These are phyloP conservation scores for Jatropha multifida DNA, from an alignment of 441 rosid genomes.

Conservation along the genomic window DNA sequence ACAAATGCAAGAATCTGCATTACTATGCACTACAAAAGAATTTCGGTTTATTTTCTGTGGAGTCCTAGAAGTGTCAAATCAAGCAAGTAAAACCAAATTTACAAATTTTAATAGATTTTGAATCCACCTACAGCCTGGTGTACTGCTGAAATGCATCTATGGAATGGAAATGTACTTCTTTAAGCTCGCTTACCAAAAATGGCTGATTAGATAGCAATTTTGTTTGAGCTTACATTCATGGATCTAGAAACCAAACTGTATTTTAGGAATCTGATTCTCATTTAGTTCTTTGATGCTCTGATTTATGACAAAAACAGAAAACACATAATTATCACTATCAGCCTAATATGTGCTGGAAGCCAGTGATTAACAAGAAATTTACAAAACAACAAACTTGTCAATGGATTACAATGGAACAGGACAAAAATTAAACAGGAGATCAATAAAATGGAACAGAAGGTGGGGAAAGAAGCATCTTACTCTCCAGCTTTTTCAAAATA, in stretches of 20 bases:
- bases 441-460: background rate
- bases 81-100: background rate
- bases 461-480: conserved; percentile 46
- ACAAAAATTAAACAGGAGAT: background rate
- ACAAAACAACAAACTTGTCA: background rate
- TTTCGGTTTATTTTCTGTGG: background rate
- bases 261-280: background rate
- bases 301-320: conserved; percentile 6
- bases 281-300: background rate
- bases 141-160: conserved; percentile 2
- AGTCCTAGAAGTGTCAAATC: background rate
- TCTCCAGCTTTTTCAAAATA: conserved; percentile 84
- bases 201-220: background rate
- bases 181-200: background rate
- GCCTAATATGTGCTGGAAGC: background rate
- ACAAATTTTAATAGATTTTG: background rate
- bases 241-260: background rate
- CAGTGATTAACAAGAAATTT: background rate
- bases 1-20: background rate
- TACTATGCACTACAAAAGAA: background rate
- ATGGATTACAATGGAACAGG: background rate
- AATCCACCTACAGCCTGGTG: background rate
- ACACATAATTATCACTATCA: background rate
- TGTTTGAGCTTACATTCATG: background rate
- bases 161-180: background rate